A percentile compares a stretch with the other conserved stretches of the same genome.
phyloP scores from a whole-genome alignment of 495 filamentous ascomycete genomes.

The Echria macrotheca region DNA sequence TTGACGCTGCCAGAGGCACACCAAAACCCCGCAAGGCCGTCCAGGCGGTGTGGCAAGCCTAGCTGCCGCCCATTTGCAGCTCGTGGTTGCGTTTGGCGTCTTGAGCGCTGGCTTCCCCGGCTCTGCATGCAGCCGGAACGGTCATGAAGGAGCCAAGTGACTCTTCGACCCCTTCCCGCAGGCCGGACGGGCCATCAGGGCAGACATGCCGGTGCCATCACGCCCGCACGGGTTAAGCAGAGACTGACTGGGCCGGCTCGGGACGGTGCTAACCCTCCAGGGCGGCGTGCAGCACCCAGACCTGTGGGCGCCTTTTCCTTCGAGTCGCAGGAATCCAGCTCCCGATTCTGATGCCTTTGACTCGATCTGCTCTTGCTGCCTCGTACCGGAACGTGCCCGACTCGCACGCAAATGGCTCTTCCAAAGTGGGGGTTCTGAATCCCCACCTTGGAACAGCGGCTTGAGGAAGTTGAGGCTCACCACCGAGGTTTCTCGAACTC shows the following conservation, averaged over 20 bases:
- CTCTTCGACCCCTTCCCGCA: background rate
- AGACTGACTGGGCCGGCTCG: no score
- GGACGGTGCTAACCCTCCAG: background rate
- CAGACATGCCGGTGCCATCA: slow-evolving; percentile 1
- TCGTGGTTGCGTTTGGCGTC: no score
- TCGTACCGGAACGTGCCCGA: no score
- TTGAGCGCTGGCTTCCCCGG: slow-evolving; percentile 3
- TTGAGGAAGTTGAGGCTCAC: no score
- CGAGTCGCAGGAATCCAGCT: no score
- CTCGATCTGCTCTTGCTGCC: no score
- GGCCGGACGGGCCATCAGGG: background rate
- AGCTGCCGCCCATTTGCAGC: background rate
- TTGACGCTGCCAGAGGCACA: no score
- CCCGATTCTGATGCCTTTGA: no score
- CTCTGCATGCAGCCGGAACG: slow-evolving; percentile 2
- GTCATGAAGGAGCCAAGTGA: background rate
- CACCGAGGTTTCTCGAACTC: no score
- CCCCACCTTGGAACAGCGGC: no score
- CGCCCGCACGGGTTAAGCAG: background rate
- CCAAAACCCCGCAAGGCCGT: slow-evolving; percentile 6
- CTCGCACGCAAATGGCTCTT: no score
- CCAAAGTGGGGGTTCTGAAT: no score
- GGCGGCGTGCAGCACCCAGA: background rate
- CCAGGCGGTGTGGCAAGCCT: slow-evolving; percentile 7
- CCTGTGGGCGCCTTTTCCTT: background rate